Evolutionary conservation across 1,284 basidiomycete species (phyloP).

Genomic region (Marasmius fiardii): DNA sequence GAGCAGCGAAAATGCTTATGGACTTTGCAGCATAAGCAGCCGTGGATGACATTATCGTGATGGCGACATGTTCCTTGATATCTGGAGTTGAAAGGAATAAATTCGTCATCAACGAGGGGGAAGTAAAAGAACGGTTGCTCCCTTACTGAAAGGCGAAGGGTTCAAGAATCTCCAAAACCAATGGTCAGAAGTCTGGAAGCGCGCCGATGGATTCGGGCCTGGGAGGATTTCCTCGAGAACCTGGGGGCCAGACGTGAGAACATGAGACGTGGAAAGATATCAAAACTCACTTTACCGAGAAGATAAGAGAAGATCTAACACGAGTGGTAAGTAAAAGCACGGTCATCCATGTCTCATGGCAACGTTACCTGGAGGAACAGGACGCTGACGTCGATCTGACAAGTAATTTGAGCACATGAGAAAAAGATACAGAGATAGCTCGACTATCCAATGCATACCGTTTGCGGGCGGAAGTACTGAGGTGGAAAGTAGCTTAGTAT

Average conservation of each 20-base stretch:
- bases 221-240: constrained; percentile 44
- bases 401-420: no score
- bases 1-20: constrained; percentile 47
- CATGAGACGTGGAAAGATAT: no score
- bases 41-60: constrained; percentile 56
- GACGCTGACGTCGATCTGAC: constrained; percentile 39
- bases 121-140: not conserved
- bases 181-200: constrained; percentile 33
- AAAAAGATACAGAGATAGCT: no score
- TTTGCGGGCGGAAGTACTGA: constrained; percentile 50
- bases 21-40: constrained; percentile 47
- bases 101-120: not conserved
- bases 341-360: not conserved
- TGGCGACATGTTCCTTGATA: constrained; percentile 59
- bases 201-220: constrained; percentile 31
- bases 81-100: constrained; percentile 31
- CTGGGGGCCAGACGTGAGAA: no score
- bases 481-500: not conserved
- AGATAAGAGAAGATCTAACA: constrained; percentile 38
- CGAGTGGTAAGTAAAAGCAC: not conserved
- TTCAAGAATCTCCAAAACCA: constrained; percentile 49
- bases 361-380: constrained; percentile 45
- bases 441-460: constrained; percentile 27
- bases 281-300: constrained; percentile 23
- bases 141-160: constrained; percentile 51